These are phyloP conservation scores for Trichoderma asperellum DNA, from an alignment of 2,329 filamentous ascomycete species.

Conservation along the genomic window DNA sequence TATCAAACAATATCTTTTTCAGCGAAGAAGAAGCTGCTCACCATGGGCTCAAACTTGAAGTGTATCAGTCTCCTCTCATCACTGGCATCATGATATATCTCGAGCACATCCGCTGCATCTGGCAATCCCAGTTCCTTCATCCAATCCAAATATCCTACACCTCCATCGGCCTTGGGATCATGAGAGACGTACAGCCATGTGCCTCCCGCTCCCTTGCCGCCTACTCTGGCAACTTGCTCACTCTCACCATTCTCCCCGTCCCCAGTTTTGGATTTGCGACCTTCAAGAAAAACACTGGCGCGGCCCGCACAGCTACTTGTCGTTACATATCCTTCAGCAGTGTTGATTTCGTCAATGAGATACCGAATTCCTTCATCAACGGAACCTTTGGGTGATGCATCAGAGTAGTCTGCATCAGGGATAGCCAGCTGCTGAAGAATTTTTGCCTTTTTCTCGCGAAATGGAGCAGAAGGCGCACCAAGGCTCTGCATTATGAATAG, in stretches of 20 bases:
- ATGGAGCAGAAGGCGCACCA: neutral
- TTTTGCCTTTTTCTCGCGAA: constrained; percentile 61
- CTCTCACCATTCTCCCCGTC: constrained; percentile 30
- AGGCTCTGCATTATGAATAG: neutral
- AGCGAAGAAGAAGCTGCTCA: constrained; percentile 50
- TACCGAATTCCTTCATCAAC: constrained; percentile 78
- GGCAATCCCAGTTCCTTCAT: constrained; percentile 37
- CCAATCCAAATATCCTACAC: constrained; percentile 36
- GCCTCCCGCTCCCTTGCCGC: constrained; percentile 84
- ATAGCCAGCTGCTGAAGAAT: constrained; percentile 73
- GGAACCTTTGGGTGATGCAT: constrained; percentile 86
- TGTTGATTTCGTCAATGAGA: constrained; percentile 80
- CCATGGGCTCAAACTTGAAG: constrained; percentile 95
- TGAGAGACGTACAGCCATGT: constrained; percentile 89
- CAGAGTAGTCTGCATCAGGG: constrained; percentile 73
- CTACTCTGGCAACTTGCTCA: constrained; percentile 60
- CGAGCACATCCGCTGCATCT: constrained; percentile 21
- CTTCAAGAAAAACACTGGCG: constrained; percentile 86
- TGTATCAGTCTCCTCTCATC: constrained; percentile 62
- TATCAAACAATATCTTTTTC: neutral
- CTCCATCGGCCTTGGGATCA: constrained; percentile 53
- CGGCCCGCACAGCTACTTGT: constrained; percentile 92
- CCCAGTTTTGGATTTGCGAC: constrained; percentile 52
- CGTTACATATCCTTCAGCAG: constrained; percentile 74
- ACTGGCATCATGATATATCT: neutral